Evolutionary conservation across 805 yeast genomes (phyloP).

Genomic region (Yarrowia sp.): DNA sequence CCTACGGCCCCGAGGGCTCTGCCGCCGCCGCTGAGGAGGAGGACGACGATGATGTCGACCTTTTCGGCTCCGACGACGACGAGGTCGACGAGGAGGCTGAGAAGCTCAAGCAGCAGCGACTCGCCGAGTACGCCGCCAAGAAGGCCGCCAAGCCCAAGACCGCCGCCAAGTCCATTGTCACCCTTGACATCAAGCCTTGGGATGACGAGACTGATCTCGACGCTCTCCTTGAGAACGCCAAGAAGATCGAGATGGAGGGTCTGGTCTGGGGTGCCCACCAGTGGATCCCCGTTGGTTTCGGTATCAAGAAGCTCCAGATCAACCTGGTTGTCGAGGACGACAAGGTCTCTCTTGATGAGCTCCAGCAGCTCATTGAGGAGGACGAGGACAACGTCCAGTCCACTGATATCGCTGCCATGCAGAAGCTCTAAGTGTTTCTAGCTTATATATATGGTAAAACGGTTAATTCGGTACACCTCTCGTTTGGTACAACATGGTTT

Average conservation of each 20-base stretch:
- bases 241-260: slow-evolving; percentile 88
- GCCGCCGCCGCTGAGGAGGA: slow-evolving; percentile 71
- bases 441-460: slow-evolving; percentile 36
- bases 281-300: slow-evolving; percentile 97
- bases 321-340: slow-evolving; percentile 98
- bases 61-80: slow-evolving; percentile 93
- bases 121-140: slow-evolving; percentile 97
- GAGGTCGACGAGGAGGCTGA: slow-evolving; percentile 97
- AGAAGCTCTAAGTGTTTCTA: slow-evolving; percentile 72
- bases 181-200: slow-evolving; percentile 99
- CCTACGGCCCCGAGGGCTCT: slow-evolving; percentile 56
- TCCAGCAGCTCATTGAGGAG: slow-evolving; percentile 75
- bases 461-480: slow-evolving; percentile 32
- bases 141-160: slow-evolving; percentile 97
- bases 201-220: slow-evolving; percentile 98
- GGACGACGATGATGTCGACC: slow-evolving; percentile 90
- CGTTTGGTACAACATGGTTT: not conserved
- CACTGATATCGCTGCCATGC: slow-evolving; percentile 98
- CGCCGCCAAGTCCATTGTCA: slow-evolving; percentile 97
- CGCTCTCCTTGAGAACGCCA: slow-evolving; percentile 83
- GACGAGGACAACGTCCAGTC: slow-evolving; percentile 99
- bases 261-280: slow-evolving; percentile 97
- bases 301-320: slow-evolving; percentile 99
- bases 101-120: slow-evolving; percentile 95
- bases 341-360: slow-evolving; percentile 90